Percentiles rank a stretch among this genome's conserved stretches.
These are phyloP conservation scores for Oryza longistaminata DNA, from an alignment of 176 grass and related monocot genomes.

Conservation along the genomic window DNA sequence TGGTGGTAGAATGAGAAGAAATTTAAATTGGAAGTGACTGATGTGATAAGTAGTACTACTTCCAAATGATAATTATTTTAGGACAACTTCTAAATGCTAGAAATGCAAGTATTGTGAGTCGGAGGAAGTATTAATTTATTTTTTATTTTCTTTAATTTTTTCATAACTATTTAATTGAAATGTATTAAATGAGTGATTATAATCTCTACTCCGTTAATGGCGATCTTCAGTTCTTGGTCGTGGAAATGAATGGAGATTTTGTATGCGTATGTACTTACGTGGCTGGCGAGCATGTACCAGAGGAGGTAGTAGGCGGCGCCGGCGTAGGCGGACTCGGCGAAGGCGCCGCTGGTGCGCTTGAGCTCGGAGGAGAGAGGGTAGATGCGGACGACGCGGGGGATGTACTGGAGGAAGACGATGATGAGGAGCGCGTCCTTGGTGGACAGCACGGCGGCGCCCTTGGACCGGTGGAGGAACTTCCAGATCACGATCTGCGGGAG, in stretches of 20 bases:
- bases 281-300: conserved; percentile 90
- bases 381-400: conserved; percentile 68
- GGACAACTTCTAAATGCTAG: too few species aligned
- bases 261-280: conserved; percentile 44
- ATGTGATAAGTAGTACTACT: too few species aligned
- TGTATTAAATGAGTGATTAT: too few species aligned
- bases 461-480: conserved; percentile 48
- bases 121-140: too few species aligned
- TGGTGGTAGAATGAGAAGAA: too few species aligned
- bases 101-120: too few species aligned
- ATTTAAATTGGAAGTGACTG: too few species aligned
- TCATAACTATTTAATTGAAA: too few species aligned
- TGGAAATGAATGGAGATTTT: not conserved
- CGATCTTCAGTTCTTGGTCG: not conserved
- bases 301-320: conserved; percentile 88
- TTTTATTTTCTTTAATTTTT: too few species aligned
- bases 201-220: not conserved
- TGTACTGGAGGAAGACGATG: conserved; percentile 66
- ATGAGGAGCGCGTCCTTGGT: conserved; percentile 64
- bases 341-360: conserved; percentile 73
- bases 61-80: too few species aligned
- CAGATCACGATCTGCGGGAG: conserved; percentile 83
- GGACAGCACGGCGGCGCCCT: conserved; percentile 45
- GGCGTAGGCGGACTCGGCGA: conserved; percentile 74
- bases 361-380: conserved; percentile 75